Percentiles rank a stretch among this genome's conserved stretches.
These are phyloP conservation scores for Cytospora chrysosperma DNA, from an alignment of 2,329 filamentous ascomycete species.

Conservation along the genomic window DNA sequence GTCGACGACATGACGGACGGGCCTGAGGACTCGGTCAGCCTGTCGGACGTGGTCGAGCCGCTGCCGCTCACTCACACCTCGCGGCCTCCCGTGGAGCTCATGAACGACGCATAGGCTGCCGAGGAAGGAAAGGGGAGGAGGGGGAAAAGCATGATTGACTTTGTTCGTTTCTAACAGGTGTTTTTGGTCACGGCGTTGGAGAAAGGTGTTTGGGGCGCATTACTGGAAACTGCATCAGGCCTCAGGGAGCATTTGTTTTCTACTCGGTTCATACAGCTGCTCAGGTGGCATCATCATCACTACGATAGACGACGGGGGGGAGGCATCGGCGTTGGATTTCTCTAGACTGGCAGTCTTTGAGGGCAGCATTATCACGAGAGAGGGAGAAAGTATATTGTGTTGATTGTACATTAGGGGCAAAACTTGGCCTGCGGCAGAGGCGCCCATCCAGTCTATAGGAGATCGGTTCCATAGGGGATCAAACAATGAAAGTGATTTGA, in stretches of 20 bases:
- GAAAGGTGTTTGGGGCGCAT: constrained; percentile 1
- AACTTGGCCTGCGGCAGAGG: background rate
- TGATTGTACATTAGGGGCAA: background rate
- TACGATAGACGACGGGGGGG: background rate
- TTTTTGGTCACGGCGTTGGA: constrained; percentile 11
- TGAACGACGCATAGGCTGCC: constrained; percentile 44
- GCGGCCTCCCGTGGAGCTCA: constrained; percentile 65
- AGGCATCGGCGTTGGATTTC: constrained; percentile 3
- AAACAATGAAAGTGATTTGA: background rate
- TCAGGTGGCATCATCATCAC: constrained; percentile 1
- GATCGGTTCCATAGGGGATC: background rate
- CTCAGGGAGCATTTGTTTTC: constrained; percentile 20
- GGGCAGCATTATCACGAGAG: background rate
- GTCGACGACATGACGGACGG: constrained; percentile 67
- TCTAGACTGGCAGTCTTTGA: background rate
- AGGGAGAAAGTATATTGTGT: background rate
- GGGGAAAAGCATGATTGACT: background rate
- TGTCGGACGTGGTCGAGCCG: constrained; percentile 35
- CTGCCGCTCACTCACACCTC: constrained; percentile 61
- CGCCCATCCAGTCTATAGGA: constrained; percentile 8
- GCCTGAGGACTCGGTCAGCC: constrained; percentile 44
- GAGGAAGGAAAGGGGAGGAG: no score
- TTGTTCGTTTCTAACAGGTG: constrained; percentile 2
- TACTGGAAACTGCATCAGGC: constrained; percentile 19
- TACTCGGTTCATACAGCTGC: constrained; percentile 6